phyloP scores from a whole-genome alignment of 768 basidiomycete species.

The Rubroboletus satanas region DNA sequence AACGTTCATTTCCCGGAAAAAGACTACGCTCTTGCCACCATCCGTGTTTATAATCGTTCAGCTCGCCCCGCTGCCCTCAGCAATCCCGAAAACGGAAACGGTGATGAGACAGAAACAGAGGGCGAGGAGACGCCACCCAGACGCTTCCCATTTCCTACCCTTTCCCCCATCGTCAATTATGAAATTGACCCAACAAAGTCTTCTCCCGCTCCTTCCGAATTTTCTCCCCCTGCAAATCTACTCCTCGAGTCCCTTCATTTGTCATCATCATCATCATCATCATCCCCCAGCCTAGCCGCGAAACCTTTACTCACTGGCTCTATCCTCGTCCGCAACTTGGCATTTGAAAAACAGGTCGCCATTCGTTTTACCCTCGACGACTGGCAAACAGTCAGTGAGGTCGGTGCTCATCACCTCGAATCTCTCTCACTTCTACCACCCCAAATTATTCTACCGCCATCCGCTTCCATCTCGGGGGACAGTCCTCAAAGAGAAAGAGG shows the following conservation, averaged over 20 bases:
- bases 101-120: conserved; percentile 48
- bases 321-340: conserved; percentile 78
- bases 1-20: conserved; percentile 84
- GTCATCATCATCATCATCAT: conserved; percentile 6
- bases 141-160: conserved; percentile 28
- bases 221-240: conserved; percentile 25
- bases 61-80: conserved; percentile 65
- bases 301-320: conserved; percentile 59
- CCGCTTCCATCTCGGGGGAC: background rate
- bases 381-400: conserved; percentile 92
- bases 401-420: conserved; percentile 48
- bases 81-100: conserved; percentile 12
- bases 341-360: conserved; percentile 82
- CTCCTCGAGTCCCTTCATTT: conserved; percentile 38
- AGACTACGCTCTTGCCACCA: conserved; percentile 55
- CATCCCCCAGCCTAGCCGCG: background rate
- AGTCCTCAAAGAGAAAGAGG: conserved; percentile 4
- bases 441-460: conserved; percentile 15
- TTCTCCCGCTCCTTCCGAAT: conserved; percentile 8
- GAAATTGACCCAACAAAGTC: conserved; percentile 22
- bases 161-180: conserved; percentile 11
- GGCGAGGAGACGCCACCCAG: conserved; percentile 14
- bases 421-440: conserved; percentile 39
- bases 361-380: conserved; percentile 90
- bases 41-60: conserved; percentile 59